Percentiles rank a stretch among this genome's conserved stretches.
phyloP scores from a whole-genome alignment of 2,329 filamentous ascomycete genomes.

The Penicillium brevicompactum region DNA sequence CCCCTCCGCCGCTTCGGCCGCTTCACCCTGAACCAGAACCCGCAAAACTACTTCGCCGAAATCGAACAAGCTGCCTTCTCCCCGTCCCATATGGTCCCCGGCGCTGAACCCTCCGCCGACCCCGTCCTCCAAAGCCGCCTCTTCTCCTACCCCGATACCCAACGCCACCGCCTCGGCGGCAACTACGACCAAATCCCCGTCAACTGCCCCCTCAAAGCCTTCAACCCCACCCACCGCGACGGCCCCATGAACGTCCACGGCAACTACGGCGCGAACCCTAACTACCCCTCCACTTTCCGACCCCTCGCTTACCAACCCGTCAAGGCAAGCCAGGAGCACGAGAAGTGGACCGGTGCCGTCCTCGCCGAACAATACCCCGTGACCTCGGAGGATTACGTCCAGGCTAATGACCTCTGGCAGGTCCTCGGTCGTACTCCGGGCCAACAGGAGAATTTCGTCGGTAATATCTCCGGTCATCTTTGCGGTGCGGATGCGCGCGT shows the following conservation, averaged over 20 bases:
- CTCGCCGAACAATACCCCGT: slow-evolving; percentile 45
- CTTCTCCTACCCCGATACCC: slow-evolving; percentile 71
- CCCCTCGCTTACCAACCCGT: slow-evolving; percentile 41
- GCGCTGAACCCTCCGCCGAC: slow-evolving; percentile 70
- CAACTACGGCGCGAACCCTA: slow-evolving; percentile 64
- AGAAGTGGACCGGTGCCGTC: slow-evolving; percentile 46
- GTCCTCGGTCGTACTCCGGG: slow-evolving; percentile 49
- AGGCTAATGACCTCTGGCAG: slow-evolving; percentile 48
- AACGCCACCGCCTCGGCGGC: slow-evolving; percentile 63
- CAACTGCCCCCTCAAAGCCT: slow-evolving; percentile 57
- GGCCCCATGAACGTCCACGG: slow-evolving; percentile 68
- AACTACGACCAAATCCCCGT: slow-evolving; percentile 68
- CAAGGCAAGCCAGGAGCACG: slow-evolving; percentile 46
- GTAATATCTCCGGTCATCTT: slow-evolving; percentile 62
- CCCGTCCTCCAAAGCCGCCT: slow-evolving; percentile 70
- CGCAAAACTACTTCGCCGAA: slow-evolving; percentile 69
- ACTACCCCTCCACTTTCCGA: slow-evolving; percentile 52
- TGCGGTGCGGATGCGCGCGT: slow-evolving; percentile 56
- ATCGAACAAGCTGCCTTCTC: slow-evolving; percentile 73
- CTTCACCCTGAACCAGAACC: slow-evolving; percentile 66
- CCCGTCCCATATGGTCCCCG: slow-evolving; percentile 67
- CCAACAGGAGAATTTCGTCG: slow-evolving; percentile 64
- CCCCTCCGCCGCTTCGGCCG: slow-evolving; percentile 64
- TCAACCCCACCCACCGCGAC: slow-evolving; percentile 71
- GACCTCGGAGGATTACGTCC: slow-evolving; percentile 48